Percentiles rank a stretch among this genome's conserved stretches.
These are phyloP conservation scores for Syzygium syzygioides DNA, from an alignment of 441 rosid genomes.

Conservation along the genomic window DNA sequence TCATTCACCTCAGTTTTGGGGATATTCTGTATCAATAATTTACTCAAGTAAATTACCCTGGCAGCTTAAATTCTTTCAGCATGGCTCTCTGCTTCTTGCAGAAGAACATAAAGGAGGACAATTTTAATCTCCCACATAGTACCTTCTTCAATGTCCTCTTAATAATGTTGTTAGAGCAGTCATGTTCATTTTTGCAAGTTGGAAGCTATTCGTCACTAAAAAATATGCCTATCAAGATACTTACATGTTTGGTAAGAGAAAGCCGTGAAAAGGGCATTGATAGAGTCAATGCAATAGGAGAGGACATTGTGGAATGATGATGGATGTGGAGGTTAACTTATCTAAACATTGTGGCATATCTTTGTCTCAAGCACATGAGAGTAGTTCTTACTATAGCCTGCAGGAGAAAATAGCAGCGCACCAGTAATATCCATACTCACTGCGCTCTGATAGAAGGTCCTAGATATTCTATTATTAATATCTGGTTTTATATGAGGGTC, in stretches of 20 bases:
- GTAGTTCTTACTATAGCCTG: neutral
- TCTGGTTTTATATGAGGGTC: neutral
- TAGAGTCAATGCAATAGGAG: neutral
- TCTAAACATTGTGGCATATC: neutral
- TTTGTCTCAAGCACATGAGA: neutral
- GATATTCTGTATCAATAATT: neutral
- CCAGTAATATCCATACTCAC: neutral
- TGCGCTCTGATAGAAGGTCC: neutral
- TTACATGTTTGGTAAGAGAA: neutral
- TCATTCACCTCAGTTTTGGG: neutral
- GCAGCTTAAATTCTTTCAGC: neutral
- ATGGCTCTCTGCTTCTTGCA: neutral
- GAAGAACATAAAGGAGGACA: neutral
- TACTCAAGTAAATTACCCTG: neutral
- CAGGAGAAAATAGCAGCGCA: neutral
- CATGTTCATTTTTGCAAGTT: neutral
- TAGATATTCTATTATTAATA: neutral
- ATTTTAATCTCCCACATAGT: neutral
- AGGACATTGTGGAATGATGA: neutral
- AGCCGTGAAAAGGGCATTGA: neutral
- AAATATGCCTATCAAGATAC: neutral
- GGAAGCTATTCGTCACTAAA: neutral
- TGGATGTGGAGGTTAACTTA: neutral
- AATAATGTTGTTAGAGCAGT: neutral
- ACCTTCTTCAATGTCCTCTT: neutral